phyloP scores from a whole-genome alignment of 805 yeast genomes.

The Sugiyamaella chiloensis region DNA sequence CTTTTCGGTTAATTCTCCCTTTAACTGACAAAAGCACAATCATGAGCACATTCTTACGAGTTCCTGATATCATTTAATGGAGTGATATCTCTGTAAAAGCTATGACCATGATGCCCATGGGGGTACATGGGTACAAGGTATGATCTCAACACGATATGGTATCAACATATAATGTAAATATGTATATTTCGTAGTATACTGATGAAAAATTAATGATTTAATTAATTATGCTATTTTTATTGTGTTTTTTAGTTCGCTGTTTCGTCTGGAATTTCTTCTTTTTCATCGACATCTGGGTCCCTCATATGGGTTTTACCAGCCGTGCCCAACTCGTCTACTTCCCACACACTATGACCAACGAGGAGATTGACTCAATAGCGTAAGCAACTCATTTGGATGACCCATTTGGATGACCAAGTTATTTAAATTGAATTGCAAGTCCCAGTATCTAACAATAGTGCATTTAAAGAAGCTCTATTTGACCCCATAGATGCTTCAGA shows the following conservation, averaged over 20 bases:
- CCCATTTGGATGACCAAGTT: background rate
- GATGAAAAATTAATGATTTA: too few species aligned
- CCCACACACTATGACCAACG: slow-evolving; percentile 1
- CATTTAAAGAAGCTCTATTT: slow-evolving; percentile 34
- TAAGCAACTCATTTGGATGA: background rate
- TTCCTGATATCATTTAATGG: background rate
- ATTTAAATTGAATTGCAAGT: background rate
- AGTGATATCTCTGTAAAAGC: background rate
- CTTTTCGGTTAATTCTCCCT: slow-evolving; percentile 82
- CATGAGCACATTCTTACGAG: slow-evolving; percentile 27
- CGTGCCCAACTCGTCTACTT: too few species aligned
- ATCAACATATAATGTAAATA: too few species aligned
- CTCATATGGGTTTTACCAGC: too few species aligned
- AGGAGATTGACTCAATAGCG: slow-evolving; percentile 3
- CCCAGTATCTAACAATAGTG: slow-evolving; percentile 18
- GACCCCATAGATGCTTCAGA: slow-evolving; percentile 29
- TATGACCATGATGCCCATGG: background rate
- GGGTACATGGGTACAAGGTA: background rate
- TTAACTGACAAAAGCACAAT: slow-evolving; percentile 55
- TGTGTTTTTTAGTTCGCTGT: too few species aligned
- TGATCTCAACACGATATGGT: background rate
- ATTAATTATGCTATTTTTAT: too few species aligned
- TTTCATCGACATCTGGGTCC: too few species aligned
- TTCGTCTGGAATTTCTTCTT: too few species aligned
- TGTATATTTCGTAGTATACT: too few species aligned